A percentile compares a stretch with the other conserved stretches of the same genome.
Conservation (phyloP, 2,329 filamentous ascomycete species). For the Cytospora schulzeri region DNA sequence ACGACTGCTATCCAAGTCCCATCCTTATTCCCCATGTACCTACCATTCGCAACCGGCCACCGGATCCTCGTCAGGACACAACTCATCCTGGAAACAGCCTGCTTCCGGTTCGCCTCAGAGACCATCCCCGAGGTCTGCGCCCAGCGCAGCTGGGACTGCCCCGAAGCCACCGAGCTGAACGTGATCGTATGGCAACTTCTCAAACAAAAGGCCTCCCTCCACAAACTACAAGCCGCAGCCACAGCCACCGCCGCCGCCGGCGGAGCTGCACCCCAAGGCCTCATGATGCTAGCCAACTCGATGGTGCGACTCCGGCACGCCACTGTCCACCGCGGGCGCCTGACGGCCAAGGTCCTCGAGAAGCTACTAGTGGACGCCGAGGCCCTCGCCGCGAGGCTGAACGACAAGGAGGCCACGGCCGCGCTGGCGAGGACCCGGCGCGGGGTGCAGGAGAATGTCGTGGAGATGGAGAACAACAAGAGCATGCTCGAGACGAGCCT, state of each 20-base stretch:
- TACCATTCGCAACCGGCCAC: slow-evolving; percentile 42
- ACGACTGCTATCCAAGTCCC: slow-evolving; percentile 23
- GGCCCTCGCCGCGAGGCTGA: slow-evolving; percentile 34
- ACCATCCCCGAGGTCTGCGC: slow-evolving; percentile 37
- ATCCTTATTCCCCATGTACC: slow-evolving; percentile 36
- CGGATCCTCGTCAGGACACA: slow-evolving; percentile 40
- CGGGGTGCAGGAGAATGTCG: slow-evolving; percentile 36
- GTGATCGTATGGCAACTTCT: slow-evolving; percentile 34
- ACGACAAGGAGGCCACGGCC: slow-evolving; percentile 34
- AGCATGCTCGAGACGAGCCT: slow-evolving; percentile 37
- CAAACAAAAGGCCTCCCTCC: neutral
- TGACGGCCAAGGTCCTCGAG: slow-evolving; percentile 7
- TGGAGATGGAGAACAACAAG: slow-evolving; percentile 39
- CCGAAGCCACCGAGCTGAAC: slow-evolving; percentile 42
- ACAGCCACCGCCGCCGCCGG: too few species aligned
- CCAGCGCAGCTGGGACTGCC: slow-evolving; percentile 37
- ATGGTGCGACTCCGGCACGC: slow-evolving; percentile 13
- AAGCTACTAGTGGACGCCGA: slow-evolving; percentile 32
- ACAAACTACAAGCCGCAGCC: neutral
- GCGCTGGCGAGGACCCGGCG: slow-evolving; percentile 35
- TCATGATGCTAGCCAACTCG: neutral
- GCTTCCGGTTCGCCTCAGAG: slow-evolving; percentile 41
- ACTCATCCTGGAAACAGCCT: slow-evolving; percentile 41
- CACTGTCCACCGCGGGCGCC: slow-evolving; percentile 17
- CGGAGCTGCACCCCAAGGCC: neutral